Evolutionary conservation across 2,329 filamentous ascomycete species (phyloP).

Genomic region (Arthrobotrys megalospora): DNA sequence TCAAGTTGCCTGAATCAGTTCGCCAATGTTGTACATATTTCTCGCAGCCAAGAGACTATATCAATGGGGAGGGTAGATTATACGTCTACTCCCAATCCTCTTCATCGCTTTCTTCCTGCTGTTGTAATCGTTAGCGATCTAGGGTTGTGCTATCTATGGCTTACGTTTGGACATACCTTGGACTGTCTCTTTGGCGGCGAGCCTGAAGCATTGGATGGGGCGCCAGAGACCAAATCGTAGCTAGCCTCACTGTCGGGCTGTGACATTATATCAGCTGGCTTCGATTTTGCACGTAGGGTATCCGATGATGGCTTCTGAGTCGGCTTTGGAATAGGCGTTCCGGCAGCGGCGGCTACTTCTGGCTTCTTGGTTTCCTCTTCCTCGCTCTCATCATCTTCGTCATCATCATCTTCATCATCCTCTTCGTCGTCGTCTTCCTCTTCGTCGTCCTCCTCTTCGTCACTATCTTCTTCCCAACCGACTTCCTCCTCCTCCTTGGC

Average conservation of each 20-base stretch:
- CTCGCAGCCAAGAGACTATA: not conserved
- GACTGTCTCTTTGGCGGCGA: constrained; percentile 73
- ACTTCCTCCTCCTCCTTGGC: constrained; percentile 77
- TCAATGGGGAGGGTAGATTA: not conserved
- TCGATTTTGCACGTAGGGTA: constrained; percentile 71
- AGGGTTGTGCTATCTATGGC: not conserved
- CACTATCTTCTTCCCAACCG: constrained; percentile 79
- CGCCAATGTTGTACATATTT: constrained; percentile 56
- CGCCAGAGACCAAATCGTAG: constrained; percentile 91
- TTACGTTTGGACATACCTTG: constrained; percentile 67
- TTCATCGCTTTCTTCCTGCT: constrained; percentile 73
- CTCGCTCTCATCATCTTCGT: constrained; percentile 81
- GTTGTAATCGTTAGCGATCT: constrained; percentile 72
- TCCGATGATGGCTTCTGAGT: constrained; percentile 68
- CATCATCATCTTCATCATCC: constrained; percentile 79
- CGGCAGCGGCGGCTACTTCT: constrained; percentile 61
- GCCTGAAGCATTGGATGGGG: constrained; percentile 82
- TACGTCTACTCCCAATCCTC: constrained; percentile 80
- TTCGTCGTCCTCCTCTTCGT: constrained; percentile 72
- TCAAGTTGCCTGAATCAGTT: constrained; percentile 31
- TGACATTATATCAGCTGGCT: constrained; percentile 85
- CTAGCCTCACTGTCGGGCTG: constrained; percentile 94
- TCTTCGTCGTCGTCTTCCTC: constrained; percentile 65
- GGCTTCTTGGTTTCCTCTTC: constrained; percentile 67
- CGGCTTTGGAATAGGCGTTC: constrained; percentile 65